phyloP scores from a whole-genome alignment of 805 yeast genomes.

The Ogataea dorogensis region DNA sequence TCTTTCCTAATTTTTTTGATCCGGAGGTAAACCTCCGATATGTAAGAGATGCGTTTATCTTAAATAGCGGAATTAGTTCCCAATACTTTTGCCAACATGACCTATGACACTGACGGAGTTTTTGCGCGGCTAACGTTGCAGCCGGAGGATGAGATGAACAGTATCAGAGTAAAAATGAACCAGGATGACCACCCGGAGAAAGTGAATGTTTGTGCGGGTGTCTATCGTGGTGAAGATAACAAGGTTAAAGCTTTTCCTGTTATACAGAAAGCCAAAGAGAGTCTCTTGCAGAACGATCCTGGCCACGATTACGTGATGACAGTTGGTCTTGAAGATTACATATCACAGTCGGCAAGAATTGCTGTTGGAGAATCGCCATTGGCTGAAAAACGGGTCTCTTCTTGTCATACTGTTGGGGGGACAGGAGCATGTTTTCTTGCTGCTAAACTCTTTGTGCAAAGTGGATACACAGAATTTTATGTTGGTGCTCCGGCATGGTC shows the following conservation, averaged over 20 bases:
- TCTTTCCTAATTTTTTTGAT: not conserved
- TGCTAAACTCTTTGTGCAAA: conserved; percentile 43
- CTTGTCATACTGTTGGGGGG: conserved; percentile 49
- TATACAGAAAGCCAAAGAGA: conserved; percentile 19
- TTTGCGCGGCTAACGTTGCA: conserved; percentile 5
- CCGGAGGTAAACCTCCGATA: conserved; percentile 1
- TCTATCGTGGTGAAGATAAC: conserved; percentile 42
- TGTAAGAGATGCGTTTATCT: not conserved
- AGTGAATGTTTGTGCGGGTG: conserved; percentile 45
- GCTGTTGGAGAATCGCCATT: conserved; percentile 35
- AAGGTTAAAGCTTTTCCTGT: conserved; percentile 39
- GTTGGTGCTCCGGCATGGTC: conserved; percentile 47
- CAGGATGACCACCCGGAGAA: conserved; percentile 35
- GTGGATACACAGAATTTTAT: conserved; percentile 41
- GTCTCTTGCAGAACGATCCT: conserved; percentile 36
- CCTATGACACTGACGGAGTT: conserved; percentile 1
- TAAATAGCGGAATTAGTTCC: not conserved
- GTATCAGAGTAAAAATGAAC: conserved; percentile 8
- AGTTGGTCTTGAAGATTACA: conserved; percentile 42
- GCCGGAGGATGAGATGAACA: conserved; percentile 18
- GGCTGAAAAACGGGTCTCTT: conserved; percentile 37
- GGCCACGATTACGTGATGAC: conserved; percentile 45
- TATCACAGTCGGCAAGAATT: conserved; percentile 35
- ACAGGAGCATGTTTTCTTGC: conserved; percentile 49
- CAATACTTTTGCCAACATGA: not conserved